These are phyloP conservation scores for Rubia tinctorum DNA, from an alignment of 305 asterid genomes.

Conservation along the genomic window DNA sequence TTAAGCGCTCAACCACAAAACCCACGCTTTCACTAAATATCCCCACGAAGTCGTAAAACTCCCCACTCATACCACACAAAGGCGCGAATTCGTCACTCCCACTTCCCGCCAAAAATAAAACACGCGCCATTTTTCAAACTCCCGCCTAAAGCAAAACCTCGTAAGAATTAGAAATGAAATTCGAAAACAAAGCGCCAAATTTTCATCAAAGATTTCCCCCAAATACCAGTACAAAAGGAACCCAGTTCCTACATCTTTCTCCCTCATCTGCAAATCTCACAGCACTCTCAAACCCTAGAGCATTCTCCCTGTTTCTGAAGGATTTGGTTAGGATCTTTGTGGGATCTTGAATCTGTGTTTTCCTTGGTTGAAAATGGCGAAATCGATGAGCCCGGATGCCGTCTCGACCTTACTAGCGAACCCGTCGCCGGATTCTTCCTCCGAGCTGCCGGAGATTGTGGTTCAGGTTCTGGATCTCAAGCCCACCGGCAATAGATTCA, in stretches of 20 bases:
- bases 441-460: conserved; percentile 50
- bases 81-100: background rate
- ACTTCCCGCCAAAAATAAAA: too few relatives aligned
- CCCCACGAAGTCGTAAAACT: background rate
- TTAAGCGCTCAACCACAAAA: background rate
- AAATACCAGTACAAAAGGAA: background rate
- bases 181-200: conserved; percentile 4
- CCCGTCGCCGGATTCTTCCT: conserved; percentile 58
- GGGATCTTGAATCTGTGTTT: background rate
- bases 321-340: background rate
- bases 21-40: background rate
- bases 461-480: conserved; percentile 84
- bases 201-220: background rate
- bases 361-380: conserved; percentile 32
- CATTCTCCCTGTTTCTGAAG: background rate
- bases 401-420: conserved; percentile 58
- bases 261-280: background rate
- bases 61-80: background rate
- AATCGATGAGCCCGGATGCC: conserved; percentile 57
- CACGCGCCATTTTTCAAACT: too few relatives aligned
- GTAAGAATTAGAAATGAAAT: background rate
- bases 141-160: background rate
- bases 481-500: conserved; percentile 50
- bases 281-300: background rate
- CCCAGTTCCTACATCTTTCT: background rate